Evolutionary conservation across 768 basidiomycete genomes (phyloP), one percentile per base, ranked within the genome.

Genomic region (Tricholoma sp.): DNA sequence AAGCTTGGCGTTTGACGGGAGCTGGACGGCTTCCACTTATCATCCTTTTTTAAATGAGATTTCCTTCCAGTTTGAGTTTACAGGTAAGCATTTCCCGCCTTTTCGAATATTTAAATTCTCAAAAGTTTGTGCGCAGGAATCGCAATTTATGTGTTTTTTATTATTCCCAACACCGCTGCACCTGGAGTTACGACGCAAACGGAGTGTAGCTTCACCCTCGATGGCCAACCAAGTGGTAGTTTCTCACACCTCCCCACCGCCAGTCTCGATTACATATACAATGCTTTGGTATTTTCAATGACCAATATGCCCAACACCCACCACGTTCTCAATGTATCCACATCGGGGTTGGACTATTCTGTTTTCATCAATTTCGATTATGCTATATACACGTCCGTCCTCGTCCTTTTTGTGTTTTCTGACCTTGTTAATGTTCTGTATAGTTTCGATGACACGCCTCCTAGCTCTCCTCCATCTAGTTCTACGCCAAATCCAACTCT

Each of bases 311-410:
- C 59, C 12, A 71, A 74, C 54, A 47, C 42, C 0, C 53, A 66
- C 5, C 74, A 75, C 52, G 62, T 61, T 4, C 55, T 75, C 9
- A 44, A 63, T 0, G 70, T 76, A 54, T 65, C 66, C 0, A 72
- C 71, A 0, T 64, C 69, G 9, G 74, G 70, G 11, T 52, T 66
- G 1, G 54, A 68, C 39, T 57, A 60, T n/a, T 55, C 66, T 31
- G 61, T 72, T 18, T 76, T 65, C 51, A 63, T 73, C 28, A 71
- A 67, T 52, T 76, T 76, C 58, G 74, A 76, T 60, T 76, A 74
- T 59, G 74, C 73, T 9, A 68, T 70, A 15, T 76, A 76, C 59
- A 75, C 73, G 75, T 75, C 57, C 52, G 73, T 61, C 24, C 24
- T 24, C 24, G 42, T 20, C 6, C 13, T 17, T 17, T 39, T 20